Evolutionary conservation across 345 rosid genomes (phyloP).

Genomic region (Corymbia maculata): DNA sequence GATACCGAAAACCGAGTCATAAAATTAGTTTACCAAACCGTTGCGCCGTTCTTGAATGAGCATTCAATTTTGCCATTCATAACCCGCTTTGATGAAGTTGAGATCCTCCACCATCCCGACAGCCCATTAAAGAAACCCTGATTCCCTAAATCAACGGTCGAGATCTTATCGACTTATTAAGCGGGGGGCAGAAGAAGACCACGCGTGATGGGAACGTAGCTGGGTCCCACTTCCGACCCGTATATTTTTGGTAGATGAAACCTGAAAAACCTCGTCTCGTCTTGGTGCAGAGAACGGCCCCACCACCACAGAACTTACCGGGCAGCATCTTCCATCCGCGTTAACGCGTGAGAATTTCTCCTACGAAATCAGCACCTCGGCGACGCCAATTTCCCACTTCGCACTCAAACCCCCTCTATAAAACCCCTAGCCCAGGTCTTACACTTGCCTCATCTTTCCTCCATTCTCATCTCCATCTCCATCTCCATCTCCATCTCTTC

Average conservation of each 20-base stretch:
- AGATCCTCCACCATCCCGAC: not conserved
- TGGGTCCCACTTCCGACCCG: not conserved
- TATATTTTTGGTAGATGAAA: accelerated
- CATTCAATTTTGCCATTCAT: not conserved
- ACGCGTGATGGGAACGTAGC: not conserved
- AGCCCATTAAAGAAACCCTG: not conserved
- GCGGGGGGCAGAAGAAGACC: not conserved
- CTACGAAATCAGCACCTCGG: not conserved
- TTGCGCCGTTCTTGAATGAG: not conserved
- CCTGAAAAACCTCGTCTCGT: not conserved
- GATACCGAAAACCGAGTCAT: not conserved
- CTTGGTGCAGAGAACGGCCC: not conserved
- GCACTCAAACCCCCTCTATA: not conserved
- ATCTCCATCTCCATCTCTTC: too few relatives aligned
- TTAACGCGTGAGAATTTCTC: not conserved
- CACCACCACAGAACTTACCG: not conserved
- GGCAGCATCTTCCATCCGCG: not conserved
- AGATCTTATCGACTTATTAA: too few relatives aligned
- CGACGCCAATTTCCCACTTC: not conserved
- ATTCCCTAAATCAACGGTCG: not conserved
- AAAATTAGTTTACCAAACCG: not conserved
- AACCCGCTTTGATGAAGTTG: not conserved
- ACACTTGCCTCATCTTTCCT: not conserved
- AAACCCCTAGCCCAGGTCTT: not conserved
- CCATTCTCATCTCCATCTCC: not conserved